Percentiles rank a stretch among this genome's conserved stretches.
Evolutionary conservation across 495 filamentous ascomycete species (phyloP).

Genomic region (Niebla homalea): DNA sequence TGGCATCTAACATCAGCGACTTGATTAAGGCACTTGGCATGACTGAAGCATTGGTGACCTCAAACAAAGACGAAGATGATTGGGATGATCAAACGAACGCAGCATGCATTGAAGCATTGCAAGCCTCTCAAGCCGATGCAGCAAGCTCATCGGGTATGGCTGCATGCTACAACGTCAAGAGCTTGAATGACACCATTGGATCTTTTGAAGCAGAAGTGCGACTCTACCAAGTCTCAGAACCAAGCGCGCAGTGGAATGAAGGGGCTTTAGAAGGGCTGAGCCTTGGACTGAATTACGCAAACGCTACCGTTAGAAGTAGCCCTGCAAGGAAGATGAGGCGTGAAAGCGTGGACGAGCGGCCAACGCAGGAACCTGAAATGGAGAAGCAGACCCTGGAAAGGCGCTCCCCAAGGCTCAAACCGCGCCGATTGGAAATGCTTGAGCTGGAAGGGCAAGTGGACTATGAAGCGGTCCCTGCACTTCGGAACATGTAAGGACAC

Average conservation of each 20-base stretch:
- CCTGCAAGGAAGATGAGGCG: constrained; percentile 15
- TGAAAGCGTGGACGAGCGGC: neutral
- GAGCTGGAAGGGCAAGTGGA: neutral
- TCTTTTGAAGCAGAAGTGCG: constrained; percentile 59
- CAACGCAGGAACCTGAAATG: neutral
- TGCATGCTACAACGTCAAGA: constrained; percentile 65
- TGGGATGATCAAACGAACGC: constrained; percentile 9
- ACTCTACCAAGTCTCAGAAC: constrained; percentile 46
- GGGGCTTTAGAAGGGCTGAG: constrained; percentile 41
- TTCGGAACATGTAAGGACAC: constrained; percentile 4
- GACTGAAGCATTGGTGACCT: neutral
- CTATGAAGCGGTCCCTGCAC: constrained; percentile 13
- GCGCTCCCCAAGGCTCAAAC: neutral
- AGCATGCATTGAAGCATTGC: constrained; percentile 6
- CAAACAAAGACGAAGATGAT: neutral
- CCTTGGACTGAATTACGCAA: constrained; percentile 43
- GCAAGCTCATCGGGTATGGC: constrained; percentile 55
- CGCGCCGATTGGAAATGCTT: neutral
- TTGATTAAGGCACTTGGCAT: neutral
- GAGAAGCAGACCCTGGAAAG: neutral
- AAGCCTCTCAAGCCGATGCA: neutral
- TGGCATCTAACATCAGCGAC: neutral
- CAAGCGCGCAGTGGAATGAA: constrained; percentile 42
- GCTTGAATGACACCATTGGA: constrained; percentile 46
- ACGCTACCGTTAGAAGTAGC: constrained; percentile 40